These are phyloP conservation scores for Endotrypanum monterogeii DNA, from an alignment of 208 protist genomes.

Conservation along the genomic window DNA sequence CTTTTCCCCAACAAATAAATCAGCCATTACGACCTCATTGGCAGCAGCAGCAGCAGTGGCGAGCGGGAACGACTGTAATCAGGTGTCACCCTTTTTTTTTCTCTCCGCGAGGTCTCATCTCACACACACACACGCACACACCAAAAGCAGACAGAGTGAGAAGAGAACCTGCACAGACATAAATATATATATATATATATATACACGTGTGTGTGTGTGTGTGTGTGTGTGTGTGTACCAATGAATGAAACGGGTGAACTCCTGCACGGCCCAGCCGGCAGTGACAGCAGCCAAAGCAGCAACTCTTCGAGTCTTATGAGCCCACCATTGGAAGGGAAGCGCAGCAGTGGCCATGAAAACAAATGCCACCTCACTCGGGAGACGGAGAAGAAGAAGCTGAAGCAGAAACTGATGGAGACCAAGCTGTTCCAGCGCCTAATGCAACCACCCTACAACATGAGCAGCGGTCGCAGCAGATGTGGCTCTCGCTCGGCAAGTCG, in stretches of 20 bases:
- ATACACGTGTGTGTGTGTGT: too few species aligned
- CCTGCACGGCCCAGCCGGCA: conserved; percentile 14
- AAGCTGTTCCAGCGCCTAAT: conserved; percentile 35
- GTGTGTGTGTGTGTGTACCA: not conserved
- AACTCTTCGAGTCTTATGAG: not conserved
- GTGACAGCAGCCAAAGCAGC: not conserved
- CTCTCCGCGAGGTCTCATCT: too few species aligned
- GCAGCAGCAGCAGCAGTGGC: too few species aligned
- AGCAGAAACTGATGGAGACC: conserved; percentile 21
- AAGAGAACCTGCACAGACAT: too few species aligned
- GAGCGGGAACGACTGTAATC: too few species aligned
- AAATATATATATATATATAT: too few species aligned
- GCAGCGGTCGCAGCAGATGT: not conserved
- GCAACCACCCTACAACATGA: conserved; percentile 4
- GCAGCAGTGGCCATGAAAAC: not conserved
- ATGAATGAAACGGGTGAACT: conserved; percentile 32
- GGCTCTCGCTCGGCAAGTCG: not conserved
- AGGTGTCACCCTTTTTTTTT: too few species aligned
- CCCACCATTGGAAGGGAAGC: not conserved
- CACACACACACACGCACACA: too few species aligned
- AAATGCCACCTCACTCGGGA: not conserved
- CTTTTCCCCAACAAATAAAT: too few species aligned
- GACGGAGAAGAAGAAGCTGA: conserved; percentile 28
- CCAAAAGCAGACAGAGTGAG: too few species aligned
- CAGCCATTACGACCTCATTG: too few species aligned